Percentiles rank a stretch among this genome's conserved stretches.
Conservation (phyloP, 2,329 filamentous ascomycete species). For the Chaetomium sp. region DNA sequence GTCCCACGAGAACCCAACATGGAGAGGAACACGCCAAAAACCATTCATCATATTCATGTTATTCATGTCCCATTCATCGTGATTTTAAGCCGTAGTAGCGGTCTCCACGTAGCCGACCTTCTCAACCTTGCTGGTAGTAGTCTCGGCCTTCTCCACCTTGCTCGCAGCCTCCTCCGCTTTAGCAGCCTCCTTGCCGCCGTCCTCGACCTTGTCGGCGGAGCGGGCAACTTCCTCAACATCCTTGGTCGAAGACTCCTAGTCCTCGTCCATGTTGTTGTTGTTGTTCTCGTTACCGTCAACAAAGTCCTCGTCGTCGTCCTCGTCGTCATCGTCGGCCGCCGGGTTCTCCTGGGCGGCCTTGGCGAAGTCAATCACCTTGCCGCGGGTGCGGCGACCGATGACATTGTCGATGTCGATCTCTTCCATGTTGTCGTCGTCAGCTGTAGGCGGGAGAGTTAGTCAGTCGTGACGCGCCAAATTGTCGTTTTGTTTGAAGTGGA, state of each 20-base stretch:
- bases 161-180: too few relatives aligned
- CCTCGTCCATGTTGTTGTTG: conserved; percentile 65
- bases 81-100: conserved; percentile 1
- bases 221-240: background rate
- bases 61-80: conserved; percentile 14
- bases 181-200: too few relatives aligned
- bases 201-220: too few relatives aligned
- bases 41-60: conserved; percentile 5
- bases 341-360: conserved; percentile 78
- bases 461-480: background rate
- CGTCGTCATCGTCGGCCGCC: conserved; percentile 69
- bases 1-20: background rate
- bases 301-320: conserved; percentile 64
- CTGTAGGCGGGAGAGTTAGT: conserved; percentile 36
- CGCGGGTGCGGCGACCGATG: conserved; percentile 82
- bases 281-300: conserved; percentile 37
- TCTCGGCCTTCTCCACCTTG: too few relatives aligned
- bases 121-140: too few relatives aligned
- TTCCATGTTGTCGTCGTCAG: conserved; percentile 75
- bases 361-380: conserved; percentile 86
- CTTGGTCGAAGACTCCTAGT: conserved; percentile 22
- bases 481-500: background rate
- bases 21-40: background rate
- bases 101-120: background rate
- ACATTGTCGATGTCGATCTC: conserved; percentile 91